phyloP scores from a whole-genome alignment of 2,329 filamentous ascomycete species.

The Periconia digitata region DNA sequence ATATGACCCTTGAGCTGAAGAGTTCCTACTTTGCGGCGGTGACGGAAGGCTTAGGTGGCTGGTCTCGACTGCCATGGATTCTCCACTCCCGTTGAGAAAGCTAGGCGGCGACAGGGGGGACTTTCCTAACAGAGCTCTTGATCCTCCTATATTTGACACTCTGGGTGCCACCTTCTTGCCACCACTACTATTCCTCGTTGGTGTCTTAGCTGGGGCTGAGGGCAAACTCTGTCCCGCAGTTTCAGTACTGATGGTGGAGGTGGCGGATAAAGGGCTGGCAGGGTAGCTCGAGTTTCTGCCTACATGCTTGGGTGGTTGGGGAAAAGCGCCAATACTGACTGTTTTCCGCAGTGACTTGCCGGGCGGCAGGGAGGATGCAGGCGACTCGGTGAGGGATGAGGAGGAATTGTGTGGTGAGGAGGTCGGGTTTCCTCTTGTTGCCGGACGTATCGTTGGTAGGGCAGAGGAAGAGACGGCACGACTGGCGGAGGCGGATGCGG shows the following conservation, averaged over 20 bases:
- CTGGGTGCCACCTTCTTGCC: conserved; percentile 51
- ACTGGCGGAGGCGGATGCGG: conserved; percentile 21
- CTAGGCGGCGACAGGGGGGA: conserved; percentile 63
- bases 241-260: conserved; percentile 48
- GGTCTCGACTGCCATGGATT: conserved; percentile 70
- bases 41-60: conserved; percentile 74
- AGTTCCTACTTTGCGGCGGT: conserved; percentile 84
- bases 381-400: conserved; percentile 46
- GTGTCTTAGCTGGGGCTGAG: conserved; percentile 27
- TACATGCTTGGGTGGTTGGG: conserved; percentile 77
- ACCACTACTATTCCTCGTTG: conserved; percentile 39
- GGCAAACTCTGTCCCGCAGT: conserved; percentile 37
- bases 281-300: conserved; percentile 63
- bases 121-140: conserved; percentile 33
- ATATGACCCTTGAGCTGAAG: conserved; percentile 89
- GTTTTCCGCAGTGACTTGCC: conserved; percentile 79
- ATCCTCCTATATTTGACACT: conserved; percentile 41
- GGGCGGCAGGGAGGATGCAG: conserved; percentile 26
- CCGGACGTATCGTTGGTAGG: conserved; percentile 26
- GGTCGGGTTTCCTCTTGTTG: conserved; percentile 25
- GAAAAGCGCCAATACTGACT: conserved; percentile 92
- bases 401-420: conserved; percentile 52
- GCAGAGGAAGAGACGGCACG: conserved; percentile 39
- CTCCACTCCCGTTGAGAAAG: conserved; percentile 75
- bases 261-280: conserved; percentile 53